Conservation (phyloP, 345 rosid genomes). For the Turritis glabra region DNA sequence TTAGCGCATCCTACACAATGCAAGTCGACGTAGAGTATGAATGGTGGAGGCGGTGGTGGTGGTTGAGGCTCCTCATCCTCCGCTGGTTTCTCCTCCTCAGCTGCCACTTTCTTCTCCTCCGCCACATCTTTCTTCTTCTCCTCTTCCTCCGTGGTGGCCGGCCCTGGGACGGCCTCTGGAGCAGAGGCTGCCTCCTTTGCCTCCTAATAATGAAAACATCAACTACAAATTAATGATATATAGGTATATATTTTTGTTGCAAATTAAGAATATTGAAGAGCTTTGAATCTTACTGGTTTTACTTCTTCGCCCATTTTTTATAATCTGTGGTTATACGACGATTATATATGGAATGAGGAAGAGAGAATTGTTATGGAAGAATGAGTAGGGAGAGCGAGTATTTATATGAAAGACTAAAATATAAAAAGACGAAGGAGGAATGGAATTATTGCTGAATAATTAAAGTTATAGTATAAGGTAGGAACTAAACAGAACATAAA, state of each 20-base stretch:
- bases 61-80: slow-evolving; percentile 45
- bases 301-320: slow-evolving; percentile 73
- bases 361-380: slow-evolving; percentile 8
- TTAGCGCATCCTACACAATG: slow-evolving; percentile 95
- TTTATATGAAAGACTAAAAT: slow-evolving; percentile 16
- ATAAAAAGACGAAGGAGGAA: slow-evolving; percentile 18
- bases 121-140: slow-evolving; percentile 45
- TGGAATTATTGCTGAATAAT: slow-evolving; percentile 30
- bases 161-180: slow-evolving; percentile 32
- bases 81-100: slow-evolving; percentile 41
- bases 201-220: slow-evolving; percentile 39
- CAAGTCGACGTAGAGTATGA: slow-evolving; percentile 72
- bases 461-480: slow-evolving; percentile 38
- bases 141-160: slow-evolving; percentile 23
- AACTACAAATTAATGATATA: neutral
- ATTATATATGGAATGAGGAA: neutral
- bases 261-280: neutral
- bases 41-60: slow-evolving; percentile 63
- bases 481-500: slow-evolving; percentile 46
- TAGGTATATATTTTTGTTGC: neutral
- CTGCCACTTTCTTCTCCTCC: slow-evolving; percentile 39
- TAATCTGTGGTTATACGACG: neutral
- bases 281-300: slow-evolving; percentile 53
- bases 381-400: slow-evolving; percentile 23
- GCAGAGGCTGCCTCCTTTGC: slow-evolving; percentile 40